A percentile compares a stretch with the other conserved stretches of the same genome.
Conservation (phyloP, 108 stramenopile genomes). For the Skeletonema menzelii region DNA sequence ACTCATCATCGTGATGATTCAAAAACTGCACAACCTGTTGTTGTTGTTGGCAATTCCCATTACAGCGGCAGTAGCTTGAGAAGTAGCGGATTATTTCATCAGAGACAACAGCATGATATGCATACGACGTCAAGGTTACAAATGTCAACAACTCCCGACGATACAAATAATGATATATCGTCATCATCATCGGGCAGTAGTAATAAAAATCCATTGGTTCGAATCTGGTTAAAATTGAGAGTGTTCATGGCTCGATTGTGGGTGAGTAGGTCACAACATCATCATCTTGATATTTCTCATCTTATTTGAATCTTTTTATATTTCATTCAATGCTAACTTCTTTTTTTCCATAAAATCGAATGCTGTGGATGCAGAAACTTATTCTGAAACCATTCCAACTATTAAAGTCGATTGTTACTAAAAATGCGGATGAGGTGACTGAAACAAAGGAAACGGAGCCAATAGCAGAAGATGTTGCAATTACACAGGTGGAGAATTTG, state of each 20-base stretch:
- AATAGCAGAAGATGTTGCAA: constrained; percentile 16
- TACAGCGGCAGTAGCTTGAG: neutral
- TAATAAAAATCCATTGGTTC: neutral
- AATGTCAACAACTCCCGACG: neutral
- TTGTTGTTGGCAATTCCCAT: neutral
- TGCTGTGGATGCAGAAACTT: neutral
- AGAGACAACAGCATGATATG: neutral
- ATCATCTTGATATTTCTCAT: neutral
- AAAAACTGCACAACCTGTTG: neutral
- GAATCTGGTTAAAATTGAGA: neutral
- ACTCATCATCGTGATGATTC: neutral
- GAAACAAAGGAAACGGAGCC: constrained; percentile 4
- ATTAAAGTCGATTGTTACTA: constrained; percentile 1
- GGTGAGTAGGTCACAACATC: neutral
- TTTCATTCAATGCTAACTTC: neutral
- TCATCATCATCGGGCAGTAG: neutral
- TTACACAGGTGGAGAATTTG: constrained; percentile 21
- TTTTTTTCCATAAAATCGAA: neutral
- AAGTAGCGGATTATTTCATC: neutral
- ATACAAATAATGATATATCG: neutral
- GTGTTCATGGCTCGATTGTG: neutral
- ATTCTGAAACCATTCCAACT: constrained; percentile 23
- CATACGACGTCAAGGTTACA: neutral
- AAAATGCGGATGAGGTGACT: neutral
- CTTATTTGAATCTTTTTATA: neutral